Evolutionary conservation across 345 rosid genomes (phyloP).

Genomic region (Dimocarpus longan): DNA sequence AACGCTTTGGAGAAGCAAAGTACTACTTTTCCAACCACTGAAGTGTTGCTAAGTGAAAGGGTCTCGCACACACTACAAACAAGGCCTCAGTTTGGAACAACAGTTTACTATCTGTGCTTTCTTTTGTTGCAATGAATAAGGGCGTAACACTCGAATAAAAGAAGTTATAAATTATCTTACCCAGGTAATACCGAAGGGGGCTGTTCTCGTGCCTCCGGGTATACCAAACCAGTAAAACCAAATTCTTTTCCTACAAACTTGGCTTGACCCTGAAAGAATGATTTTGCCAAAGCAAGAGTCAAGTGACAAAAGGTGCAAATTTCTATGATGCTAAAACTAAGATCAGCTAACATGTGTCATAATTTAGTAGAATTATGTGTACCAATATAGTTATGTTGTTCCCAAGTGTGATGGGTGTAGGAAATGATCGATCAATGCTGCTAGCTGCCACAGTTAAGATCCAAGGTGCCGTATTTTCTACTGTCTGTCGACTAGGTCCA

Average conservation of each 20-base stretch:
- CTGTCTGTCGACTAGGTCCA: slow-evolving; percentile 45
- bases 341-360: too few relatives aligned
- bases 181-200: slow-evolving; percentile 13
- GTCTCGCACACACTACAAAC: slow-evolving; percentile 22
- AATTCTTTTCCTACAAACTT: slow-evolving; percentile 30
- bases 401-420: slow-evolving; percentile 38
- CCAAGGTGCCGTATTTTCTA: slow-evolving; percentile 52
- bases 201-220: slow-evolving; percentile 32
- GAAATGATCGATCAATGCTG: slow-evolving; percentile 55
- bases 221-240: slow-evolving; percentile 38
- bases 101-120: too few relatives aligned
- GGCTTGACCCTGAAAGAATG: slow-evolving; percentile 33
- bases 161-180: neutral
- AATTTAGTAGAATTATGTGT: neutral
- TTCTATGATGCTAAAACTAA: too few relatives aligned
- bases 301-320: too few relatives aligned
- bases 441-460: slow-evolving; percentile 54
- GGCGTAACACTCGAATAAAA: too few relatives aligned
- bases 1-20: slow-evolving; percentile 34
- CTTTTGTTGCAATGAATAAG: neutral
- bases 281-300: neutral
- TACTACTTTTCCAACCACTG: slow-evolving; percentile 36
- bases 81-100: neutral
- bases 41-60: slow-evolving; percentile 17
- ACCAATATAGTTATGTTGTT: slow-evolving; percentile 40